Base-by-base conservation (phyloP, 2,329 filamentous ascomycete species). In the Zymoseptoria tritici region DNA sequence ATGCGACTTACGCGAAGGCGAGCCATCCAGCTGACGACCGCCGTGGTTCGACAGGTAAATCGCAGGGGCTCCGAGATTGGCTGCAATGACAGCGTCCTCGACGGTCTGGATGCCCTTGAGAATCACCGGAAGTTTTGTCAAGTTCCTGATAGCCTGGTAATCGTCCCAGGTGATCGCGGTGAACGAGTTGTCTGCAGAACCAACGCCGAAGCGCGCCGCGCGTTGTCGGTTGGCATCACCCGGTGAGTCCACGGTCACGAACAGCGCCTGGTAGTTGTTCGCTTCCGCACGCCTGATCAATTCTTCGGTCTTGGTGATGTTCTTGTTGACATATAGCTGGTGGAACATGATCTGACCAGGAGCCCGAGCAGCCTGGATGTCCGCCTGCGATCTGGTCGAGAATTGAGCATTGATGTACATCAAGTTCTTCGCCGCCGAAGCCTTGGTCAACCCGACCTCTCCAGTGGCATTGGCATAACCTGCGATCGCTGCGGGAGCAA, bases 401-500 rank as follows among this genome's bases (percentile, higher is more conserved):
- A 68, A 75, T 53, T 76, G 71, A 11, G 74, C 66, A 3, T 73
- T 67, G 59, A 82, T 80, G 70, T 83, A 83, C 4, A 82, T 75
- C 57, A 83, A 79, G 60, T 78, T 72, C 6, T 74, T 76, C 11
- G 72, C 69, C 5, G 71, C 79, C 8, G 81, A 80, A 49, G 75
- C 82, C 71, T 78, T 76, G 57, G 81, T 77, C 16, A 84, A 55
- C 19, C 60, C 60, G 6, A 62, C 24, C 53, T 64, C 62, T 52
- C 58, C 62, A n/a, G 51, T 58, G 11, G 49, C 22, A 72, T 97
- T 82, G 60, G 93, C 93, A 9, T 97, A 85, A 76, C 96, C 96
- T 67, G 92, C 93, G 8, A 97, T 83, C 0, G 93, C 93, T 11
- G 93, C 66, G 50, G 93, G 93, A 1, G 93, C 96, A 42, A 97